Evolutionary conservation across 1,284 basidiomycete genomes (phyloP), one percentile per base, ranked within the genome.

Genomic region (Ceratobasidium sp.): DNA sequence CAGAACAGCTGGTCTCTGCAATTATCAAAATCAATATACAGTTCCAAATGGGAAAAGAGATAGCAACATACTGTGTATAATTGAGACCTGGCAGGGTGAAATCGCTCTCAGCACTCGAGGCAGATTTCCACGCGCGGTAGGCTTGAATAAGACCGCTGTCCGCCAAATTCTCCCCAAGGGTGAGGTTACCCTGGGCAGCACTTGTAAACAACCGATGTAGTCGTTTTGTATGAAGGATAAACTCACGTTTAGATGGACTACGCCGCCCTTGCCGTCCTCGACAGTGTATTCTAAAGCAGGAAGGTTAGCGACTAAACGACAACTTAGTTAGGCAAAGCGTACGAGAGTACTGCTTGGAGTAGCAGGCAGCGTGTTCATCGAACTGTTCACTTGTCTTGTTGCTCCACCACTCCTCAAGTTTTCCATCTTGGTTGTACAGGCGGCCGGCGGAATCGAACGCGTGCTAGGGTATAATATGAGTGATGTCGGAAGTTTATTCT

Each of bases 401-500:
- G 50, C 93, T 93, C 93, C 93, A 96, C 94, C 94, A 93, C 85
- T 96, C 85, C 84, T 94, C 94, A 79, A 98, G 88, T 87, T 96
- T 91, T 84, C 94, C 89, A 88, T 85, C 62, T 83, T 93, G 92
- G 82, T 94, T 94, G 82, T 94, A 95, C 77, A 94, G 84, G 56
- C 95, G 88, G 12, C 97, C 97, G 59, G 94, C 89, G 77, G 96
- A 96, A 85, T 98, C 97, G 81, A 98, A 98, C 0, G 96, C 96
- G 83, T 98, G 96, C 89, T 95, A 81, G 68, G 81, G 78, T 59
- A 82, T 81, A 65, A 54, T 64, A 75, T 73, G 12, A 52, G 48
- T 38, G 50, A 57, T 26, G 0, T 9, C 48, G 4, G 40, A 23
- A 20, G 33, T 42, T 50, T 12, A 78, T 40, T 57, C 54, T 2